Base-by-base conservation (phyloP, 768 basidiomycete species). In the Lactarius hengduanensis region DNA sequence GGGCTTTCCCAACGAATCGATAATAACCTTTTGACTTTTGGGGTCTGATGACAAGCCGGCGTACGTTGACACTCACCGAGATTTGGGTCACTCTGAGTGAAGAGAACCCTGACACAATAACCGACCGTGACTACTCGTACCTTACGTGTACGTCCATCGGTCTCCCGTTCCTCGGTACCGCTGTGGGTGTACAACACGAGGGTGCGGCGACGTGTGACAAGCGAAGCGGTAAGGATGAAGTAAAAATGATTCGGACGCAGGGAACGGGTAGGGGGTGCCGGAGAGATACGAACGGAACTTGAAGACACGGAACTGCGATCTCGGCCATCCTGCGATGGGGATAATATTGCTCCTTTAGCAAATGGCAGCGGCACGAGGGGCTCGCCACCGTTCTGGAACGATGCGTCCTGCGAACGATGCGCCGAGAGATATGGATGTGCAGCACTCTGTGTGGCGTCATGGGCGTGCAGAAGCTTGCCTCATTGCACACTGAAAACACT, bases 21-120 rank as follows among this genome's bases (percentile, higher is more conserved):
- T 54, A 40, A 55, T 63, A 55, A 36, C 30, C 62, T 63, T 63
- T 63, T 67, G 62, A 63, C 61, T 63, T 63, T 61, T 22, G 32
- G 57, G 62, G 57, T 62, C 38, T 62, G 40, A n/a, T 63, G 57
- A 30, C 34, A 11, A 18, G 57, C 53, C 45, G 6, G 38, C 64
- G 36, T 43, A 16, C 18, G 34, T 38, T 18, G 50, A 59, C 41
- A 61, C 64, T 20, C 26, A 56, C 41, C 45, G 43, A 40, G 30
- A 56, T 38, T 38, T 30, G 59, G 22, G 32, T 43, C 57, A 58
- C 62, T 26, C 47, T 40, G 32, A 15, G 2, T 38, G 54, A 18
- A 55, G 57, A 9, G 20, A 18, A 20, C 20, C 20, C 8, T 11
- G 15, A 40, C 41, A 45, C 28, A 4, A 34, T 10, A 57, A 28